Evolutionary conservation across 768 basidiomycete species (phyloP).

Genomic region (Phylloporus sp.): DNA sequence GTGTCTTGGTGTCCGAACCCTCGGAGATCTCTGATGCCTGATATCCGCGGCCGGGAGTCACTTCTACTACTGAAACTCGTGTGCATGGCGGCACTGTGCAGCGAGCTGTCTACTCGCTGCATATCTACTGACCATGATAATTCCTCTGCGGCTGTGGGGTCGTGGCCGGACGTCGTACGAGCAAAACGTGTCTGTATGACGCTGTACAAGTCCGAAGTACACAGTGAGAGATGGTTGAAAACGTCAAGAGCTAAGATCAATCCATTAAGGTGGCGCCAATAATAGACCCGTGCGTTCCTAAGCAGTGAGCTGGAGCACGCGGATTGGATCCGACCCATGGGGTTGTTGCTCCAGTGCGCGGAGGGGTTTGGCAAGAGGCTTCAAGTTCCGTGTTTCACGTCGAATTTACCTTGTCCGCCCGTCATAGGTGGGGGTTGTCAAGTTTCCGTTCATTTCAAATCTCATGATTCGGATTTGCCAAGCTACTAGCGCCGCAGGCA

Average conservation of each 20-base stretch:
- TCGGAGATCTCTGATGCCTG: background rate
- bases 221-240: background rate
- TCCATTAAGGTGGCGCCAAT: background rate
- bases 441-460: background rate
- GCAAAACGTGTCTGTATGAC: background rate
- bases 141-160: background rate
- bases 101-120: background rate
- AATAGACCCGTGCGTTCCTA: conserved; percentile 1
- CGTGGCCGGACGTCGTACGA: background rate
- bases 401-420: background rate
- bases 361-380: background rate
- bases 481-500: too few species aligned
- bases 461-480: too few species aligned
- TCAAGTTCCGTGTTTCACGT: conserved; percentile 4
- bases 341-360: background rate
- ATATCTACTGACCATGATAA: background rate
- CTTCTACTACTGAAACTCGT: background rate
- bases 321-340: background rate
- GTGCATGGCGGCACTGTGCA: background rate
- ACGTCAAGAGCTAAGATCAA: background rate
- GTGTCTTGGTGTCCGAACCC: background rate
- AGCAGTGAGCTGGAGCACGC: background rate
- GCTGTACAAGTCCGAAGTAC: background rate
- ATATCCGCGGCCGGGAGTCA: background rate
- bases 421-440: too few species aligned